A percentile compares a stretch with the other conserved stretches of the same genome.
These are phyloP conservation scores for Penicillium occitanis DNA, from an alignment of 2,329 filamentous ascomycete genomes.

Conservation along the genomic window DNA sequence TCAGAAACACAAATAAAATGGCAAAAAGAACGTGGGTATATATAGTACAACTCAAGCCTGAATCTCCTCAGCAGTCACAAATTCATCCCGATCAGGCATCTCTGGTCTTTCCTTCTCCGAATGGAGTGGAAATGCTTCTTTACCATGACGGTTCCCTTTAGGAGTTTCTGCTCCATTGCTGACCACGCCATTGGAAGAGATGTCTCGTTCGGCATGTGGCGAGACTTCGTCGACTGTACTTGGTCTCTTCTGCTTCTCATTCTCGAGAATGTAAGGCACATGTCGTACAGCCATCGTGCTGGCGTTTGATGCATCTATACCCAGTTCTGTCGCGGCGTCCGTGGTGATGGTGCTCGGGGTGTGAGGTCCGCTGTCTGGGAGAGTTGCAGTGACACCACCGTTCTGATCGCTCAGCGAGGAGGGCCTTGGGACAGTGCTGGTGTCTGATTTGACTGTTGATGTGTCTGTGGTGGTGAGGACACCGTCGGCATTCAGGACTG, in stretches of 20 bases:
- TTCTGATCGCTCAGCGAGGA: neutral
- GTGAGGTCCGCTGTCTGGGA: slow-evolving; percentile 3
- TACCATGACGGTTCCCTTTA: neutral
- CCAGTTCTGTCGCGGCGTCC: neutral
- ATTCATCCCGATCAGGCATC: slow-evolving; percentile 33
- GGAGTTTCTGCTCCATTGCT: neutral
- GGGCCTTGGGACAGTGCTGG: neutral
- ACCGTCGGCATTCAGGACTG: slow-evolving; percentile 28
- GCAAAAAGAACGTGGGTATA: neutral
- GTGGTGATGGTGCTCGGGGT: slow-evolving; percentile 2
- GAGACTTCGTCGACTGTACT: neutral
- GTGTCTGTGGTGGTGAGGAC: slow-evolving; percentile 25
- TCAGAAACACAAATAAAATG: neutral
- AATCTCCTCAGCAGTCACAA: slow-evolving; percentile 31
- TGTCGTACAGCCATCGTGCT: slow-evolving; percentile 4
- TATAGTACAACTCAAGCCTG: neutral
- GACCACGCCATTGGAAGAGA: neutral
- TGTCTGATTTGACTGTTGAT: neutral
- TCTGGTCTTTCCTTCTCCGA: slow-evolving; percentile 24
- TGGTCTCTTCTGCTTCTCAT: neutral
- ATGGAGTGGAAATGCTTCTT: neutral
- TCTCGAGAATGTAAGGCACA: slow-evolving; percentile 5
- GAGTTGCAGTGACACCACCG: neutral
- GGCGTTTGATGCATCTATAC: neutral
- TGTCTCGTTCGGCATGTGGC: neutral